Evolutionary conservation across 2,329 filamentous ascomycete species (phyloP), one percentile per base, ranked within the genome.

Genomic region (Aschersonia sp.): DNA sequence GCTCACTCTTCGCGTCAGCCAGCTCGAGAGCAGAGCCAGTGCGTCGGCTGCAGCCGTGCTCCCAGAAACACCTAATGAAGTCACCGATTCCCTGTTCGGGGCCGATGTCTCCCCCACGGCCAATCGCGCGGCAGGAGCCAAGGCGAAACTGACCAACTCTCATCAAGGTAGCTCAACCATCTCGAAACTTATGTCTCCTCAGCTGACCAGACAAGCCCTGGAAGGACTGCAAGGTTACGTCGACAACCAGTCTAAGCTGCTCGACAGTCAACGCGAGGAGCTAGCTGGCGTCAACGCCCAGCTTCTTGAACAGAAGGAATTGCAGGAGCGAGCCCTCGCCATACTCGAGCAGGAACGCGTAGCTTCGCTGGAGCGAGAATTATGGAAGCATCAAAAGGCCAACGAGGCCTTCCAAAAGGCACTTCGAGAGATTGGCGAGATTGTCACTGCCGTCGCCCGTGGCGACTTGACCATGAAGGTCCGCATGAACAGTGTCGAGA

Each of bases 351-450:
- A 84, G 54, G 82, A 88, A 63, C 88, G 92, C 56, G 90, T 97
- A 53, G 83, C 86, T 47, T 82, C 87, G 37, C 74, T 97, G 41
- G 90, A 97, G 68, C 80, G 90, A 50, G 92, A 98, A 66, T 74
- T 98, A 50, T 88, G 85, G 72, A 97, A 97, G 68, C 89, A 95
- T 61, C 89, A 95, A 63, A 92, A 95, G 67, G 92, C 94, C 61
- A 98, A 98, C 66, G 82, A 95, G 66, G 94, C 92, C 56, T 98
- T 97, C 76, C 89, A 97, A 63, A 97, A 97, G 66, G 92, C 92
- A 9, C 70, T 98, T 35, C 81, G 89, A 53, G 92, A 98, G 65
- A 97, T 98, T 55, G 92, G 92, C 56, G 92, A 90, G 61, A 97
- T 98, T 57, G 87, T 97, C 58, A 95, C 92, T 29, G 89, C 90